phyloP scores from a whole-genome alignment of 257 asterid species.

The Lavandula angustifolia region DNA sequence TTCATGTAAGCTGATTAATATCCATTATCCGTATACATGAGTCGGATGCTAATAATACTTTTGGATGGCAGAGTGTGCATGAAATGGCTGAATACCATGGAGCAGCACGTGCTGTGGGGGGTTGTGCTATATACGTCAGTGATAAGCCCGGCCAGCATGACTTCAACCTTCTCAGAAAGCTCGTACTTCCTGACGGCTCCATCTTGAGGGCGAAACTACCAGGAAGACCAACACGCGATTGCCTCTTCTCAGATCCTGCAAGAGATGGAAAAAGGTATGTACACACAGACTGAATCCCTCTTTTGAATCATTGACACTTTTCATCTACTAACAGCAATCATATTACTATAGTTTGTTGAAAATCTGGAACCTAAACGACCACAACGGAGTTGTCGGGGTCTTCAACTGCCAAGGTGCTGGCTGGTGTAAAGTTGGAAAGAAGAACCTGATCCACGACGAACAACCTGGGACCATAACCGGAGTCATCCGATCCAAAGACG shows the following conservation, averaged over 20 bases:
- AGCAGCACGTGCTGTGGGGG: conserved; percentile 94
- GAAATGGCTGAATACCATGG: conserved; percentile 95
- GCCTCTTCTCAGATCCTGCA: conserved; percentile 88
- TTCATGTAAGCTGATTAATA: conserved; percentile 69
- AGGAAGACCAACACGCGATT: conserved; percentile 90
- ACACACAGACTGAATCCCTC: not conserved
- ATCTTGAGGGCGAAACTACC: conserved; percentile 84
- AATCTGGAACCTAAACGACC: conserved; percentile 80
- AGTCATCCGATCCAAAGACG: conserved; percentile 63
- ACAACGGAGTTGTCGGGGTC: conserved; percentile 70
- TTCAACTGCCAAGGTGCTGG: conserved; percentile 91
- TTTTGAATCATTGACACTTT: not conserved
- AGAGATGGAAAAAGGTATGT: conserved; percentile 79
- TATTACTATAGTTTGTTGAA: conserved; percentile 59
- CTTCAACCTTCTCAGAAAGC: conserved; percentile 72
- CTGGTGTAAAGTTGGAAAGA: conserved; percentile 70
- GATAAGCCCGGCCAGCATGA: conserved; percentile 94
- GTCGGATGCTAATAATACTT: conserved; percentile 16
- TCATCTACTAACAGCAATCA: conserved; percentile 9
- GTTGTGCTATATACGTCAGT: conserved; percentile 89
- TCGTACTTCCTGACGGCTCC: conserved; percentile 88
- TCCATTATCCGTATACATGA: not conserved
- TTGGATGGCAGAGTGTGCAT: conserved; percentile 62
- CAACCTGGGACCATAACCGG: conserved; percentile 72
- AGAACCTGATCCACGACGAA: conserved; percentile 70